Conservation (phyloP, 148 eudicot genomes). For the Dysphania ambrosioides region DNA sequence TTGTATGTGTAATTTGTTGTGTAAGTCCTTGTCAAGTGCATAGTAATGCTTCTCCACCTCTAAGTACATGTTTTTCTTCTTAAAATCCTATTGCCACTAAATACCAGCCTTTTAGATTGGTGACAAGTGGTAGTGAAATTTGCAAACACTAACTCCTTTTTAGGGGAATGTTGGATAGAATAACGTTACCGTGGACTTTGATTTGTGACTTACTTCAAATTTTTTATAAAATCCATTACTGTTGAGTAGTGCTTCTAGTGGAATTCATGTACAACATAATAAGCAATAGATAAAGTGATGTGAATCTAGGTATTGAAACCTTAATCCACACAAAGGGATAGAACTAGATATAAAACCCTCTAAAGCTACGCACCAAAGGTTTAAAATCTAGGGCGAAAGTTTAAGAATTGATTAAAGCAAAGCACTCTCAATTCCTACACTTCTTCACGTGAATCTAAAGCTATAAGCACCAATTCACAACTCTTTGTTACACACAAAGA, state of each 20-base stretch:
- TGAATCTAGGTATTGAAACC: too few species aligned
- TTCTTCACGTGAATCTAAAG: too few species aligned
- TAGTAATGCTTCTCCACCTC: not conserved
- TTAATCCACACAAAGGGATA: too few species aligned
- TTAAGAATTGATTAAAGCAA: too few species aligned
- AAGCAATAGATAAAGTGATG: not conserved
- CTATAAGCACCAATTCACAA: too few species aligned
- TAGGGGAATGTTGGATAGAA: not conserved
- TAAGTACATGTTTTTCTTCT: not conserved
- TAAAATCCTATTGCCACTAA: not conserved
- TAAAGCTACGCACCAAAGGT: too few species aligned
- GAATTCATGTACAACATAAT: not conserved
- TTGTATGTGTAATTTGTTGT: not conserved
- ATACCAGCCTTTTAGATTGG: not conserved
- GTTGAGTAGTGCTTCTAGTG: not conserved
- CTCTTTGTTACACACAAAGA: too few species aligned
- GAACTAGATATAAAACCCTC: too few species aligned
- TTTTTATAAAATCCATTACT: not conserved
- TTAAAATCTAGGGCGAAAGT: too few species aligned
- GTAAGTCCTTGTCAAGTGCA: not conserved
- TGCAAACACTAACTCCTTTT: too few species aligned
- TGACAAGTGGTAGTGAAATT: not conserved
- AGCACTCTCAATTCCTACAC: too few species aligned
- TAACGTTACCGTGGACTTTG: not conserved
- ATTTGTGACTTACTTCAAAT: not conserved